Conservation (phyloP, 2,329 filamentous ascomycete species). For the Dryadomyces sulphureus region DNA sequence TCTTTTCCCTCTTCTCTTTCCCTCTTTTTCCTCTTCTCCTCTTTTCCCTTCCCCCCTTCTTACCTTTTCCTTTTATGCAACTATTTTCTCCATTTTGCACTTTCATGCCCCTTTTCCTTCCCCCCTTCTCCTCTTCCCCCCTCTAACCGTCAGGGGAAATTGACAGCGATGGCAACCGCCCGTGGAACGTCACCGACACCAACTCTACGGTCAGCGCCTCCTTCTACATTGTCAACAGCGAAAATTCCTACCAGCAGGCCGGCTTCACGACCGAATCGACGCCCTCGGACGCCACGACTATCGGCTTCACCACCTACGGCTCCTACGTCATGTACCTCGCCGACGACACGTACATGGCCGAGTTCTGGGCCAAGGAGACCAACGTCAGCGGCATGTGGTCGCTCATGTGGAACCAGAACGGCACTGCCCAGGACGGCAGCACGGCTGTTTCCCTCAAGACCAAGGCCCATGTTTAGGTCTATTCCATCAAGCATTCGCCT, state of each 20-base stretch:
- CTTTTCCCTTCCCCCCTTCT: no score
- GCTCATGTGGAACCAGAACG: conserved; percentile 8
- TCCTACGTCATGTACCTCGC: conserved; percentile 3
- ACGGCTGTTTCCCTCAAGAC: neutral
- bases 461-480: neutral
- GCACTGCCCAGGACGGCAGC: conserved; percentile 1
- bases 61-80: neutral
- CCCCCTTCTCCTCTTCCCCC: neutral
- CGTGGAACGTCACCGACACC: conserved; percentile 4
- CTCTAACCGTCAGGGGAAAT: conserved; percentile 1
- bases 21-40: neutral
- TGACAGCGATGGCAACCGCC: neutral
- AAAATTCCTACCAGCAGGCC: neutral
- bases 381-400: conserved; percentile 3
- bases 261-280: neutral
- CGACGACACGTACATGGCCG: neutral
- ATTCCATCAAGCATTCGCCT: no score
- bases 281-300: neutral
- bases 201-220: neutral
- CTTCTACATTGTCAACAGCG: conserved; percentile 7
- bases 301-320: conserved; percentile 4
- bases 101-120: no score
- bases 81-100: neutral
- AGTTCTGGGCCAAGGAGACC: conserved; percentile 4
- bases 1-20: no score